Conservation (phyloP, 208 protist genomes). For the Leishmania braziliensis region DNA sequence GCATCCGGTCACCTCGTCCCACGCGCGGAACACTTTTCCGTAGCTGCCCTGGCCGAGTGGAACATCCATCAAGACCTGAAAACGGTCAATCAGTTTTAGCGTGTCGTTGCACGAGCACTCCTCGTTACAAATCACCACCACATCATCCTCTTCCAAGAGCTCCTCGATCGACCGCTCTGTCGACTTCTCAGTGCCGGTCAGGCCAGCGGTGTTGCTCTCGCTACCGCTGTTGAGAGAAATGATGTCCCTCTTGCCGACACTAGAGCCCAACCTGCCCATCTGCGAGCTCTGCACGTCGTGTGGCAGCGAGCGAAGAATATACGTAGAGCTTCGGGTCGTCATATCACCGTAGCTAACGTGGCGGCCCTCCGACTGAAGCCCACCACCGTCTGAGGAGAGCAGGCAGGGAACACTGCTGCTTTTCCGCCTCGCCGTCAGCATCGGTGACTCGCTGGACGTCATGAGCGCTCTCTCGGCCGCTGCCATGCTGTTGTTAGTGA, state of each 20-base stretch:
- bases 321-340: not conserved
- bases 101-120: constrained; percentile 39
- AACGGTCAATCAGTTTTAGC: constrained; percentile 52
- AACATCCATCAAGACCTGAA: constrained; percentile 44
- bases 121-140: constrained; percentile 73
- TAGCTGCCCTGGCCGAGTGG: constrained; percentile 54
- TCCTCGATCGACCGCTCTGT: constrained; percentile 31
- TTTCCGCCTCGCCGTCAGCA: not conserved
- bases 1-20: constrained; percentile 55
- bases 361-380: not conserved
- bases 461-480: constrained; percentile 28
- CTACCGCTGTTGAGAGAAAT: not conserved
- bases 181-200: not conserved
- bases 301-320: constrained; percentile 20
- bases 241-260: not conserved
- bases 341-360: constrained; percentile 2
- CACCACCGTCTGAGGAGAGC: constrained; percentile 8
- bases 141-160: constrained; percentile 54
- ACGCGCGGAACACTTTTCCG: constrained; percentile 59
- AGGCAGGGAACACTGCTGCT: not conserved
- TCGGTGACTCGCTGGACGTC: not conserved
- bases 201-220: not conserved
- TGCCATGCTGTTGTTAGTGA: constrained; percentile 25
- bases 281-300: not conserved
- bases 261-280: not conserved